Conservation (phyloP, 2,329 filamentous ascomycete genomes). For the Lizonia empirigonia region DNA sequence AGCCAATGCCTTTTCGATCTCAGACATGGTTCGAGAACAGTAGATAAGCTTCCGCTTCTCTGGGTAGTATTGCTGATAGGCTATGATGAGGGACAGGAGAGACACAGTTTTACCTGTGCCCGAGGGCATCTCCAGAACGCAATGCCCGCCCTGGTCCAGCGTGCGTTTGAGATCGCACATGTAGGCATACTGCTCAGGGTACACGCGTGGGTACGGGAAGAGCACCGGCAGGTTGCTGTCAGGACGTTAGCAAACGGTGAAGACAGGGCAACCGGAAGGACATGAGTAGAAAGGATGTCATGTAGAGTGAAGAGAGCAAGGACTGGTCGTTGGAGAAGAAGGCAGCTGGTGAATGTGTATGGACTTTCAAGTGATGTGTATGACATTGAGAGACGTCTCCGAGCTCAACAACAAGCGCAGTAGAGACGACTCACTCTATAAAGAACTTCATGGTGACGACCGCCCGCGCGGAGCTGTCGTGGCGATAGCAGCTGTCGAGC, state of each 20-base stretch:
- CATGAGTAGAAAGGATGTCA: not conserved
- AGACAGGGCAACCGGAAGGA: too few species aligned
- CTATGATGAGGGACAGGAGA: slow-evolving; percentile 90
- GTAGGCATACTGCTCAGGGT: slow-evolving; percentile 66
- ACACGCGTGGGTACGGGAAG: slow-evolving; percentile 76
- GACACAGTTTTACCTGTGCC: slow-evolving; percentile 98
- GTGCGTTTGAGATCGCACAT: slow-evolving; percentile 89
- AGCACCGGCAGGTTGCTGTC: slow-evolving; percentile 69
- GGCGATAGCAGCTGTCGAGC: slow-evolving; percentile 22
- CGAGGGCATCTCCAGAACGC: slow-evolving; percentile 98
- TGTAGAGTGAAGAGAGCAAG: not conserved
- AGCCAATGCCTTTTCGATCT: slow-evolving; percentile 95
- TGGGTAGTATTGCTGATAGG: slow-evolving; percentile 92
- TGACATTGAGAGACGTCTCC: not conserved
- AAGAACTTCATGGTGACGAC: slow-evolving; percentile 70
- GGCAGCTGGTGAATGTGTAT: too few species aligned
- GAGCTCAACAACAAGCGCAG: not conserved
- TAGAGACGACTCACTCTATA: slow-evolving; percentile 64
- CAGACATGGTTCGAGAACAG: slow-evolving; percentile 99
- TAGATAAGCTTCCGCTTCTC: slow-evolving; percentile 97
- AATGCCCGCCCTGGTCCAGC: slow-evolving; percentile 91
- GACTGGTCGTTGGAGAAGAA: too few species aligned
- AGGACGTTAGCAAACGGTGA: slow-evolving; percentile 9
- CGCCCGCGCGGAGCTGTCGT: slow-evolving; percentile 29
- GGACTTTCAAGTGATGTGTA: too few species aligned